A percentile compares a stretch with the other conserved stretches of the same genome.
phyloP scores from a whole-genome alignment of 1,284 basidiomycete genomes.

The Cutaneotrichosporon sp. region DNA sequence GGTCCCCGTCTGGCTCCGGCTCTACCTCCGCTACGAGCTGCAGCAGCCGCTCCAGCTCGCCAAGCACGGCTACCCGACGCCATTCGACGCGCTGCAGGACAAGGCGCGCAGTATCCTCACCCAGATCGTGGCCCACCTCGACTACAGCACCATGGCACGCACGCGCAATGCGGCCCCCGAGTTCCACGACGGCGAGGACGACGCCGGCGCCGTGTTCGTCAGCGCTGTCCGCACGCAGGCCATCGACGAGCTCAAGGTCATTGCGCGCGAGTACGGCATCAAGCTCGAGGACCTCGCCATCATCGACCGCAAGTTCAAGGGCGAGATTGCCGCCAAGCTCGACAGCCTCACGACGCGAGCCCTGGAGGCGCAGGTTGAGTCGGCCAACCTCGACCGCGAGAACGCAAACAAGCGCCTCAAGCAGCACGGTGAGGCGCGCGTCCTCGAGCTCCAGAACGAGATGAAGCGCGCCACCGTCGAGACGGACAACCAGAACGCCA shows the following conservation, averaged over 20 bases:
- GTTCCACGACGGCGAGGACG: slow-evolving; percentile 12
- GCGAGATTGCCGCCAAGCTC: slow-evolving; percentile 22
- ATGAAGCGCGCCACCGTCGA: slow-evolving; percentile 20
- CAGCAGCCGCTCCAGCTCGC: slow-evolving; percentile 17
- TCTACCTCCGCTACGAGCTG: slow-evolving; percentile 25
- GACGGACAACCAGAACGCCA: slow-evolving; percentile 15
- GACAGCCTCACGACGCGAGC: slow-evolving; percentile 20
- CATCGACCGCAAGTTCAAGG: slow-evolving; percentile 23
- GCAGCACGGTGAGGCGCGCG: slow-evolving; percentile 20
- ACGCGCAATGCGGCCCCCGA: slow-evolving; percentile 21
- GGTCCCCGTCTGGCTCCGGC: slow-evolving; percentile 24
- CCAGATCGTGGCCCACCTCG: slow-evolving; percentile 22
- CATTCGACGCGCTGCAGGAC: slow-evolving; percentile 27
- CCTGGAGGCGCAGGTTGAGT: slow-evolving; percentile 25
- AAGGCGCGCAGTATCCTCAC: slow-evolving; percentile 25
- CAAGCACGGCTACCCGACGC: slow-evolving; percentile 20
- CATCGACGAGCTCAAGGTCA: slow-evolving; percentile 24
- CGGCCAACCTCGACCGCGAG: slow-evolving; percentile 22
- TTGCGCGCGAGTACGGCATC: slow-evolving; percentile 23
- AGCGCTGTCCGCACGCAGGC: slow-evolving; percentile 22
- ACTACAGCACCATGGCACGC: slow-evolving; percentile 20
- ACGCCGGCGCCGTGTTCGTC: slow-evolving; percentile 20
- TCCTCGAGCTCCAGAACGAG: slow-evolving; percentile 22
- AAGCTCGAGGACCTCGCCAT: slow-evolving; percentile 23
- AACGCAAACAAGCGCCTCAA: slow-evolving; percentile 22